Evolutionary conservation across 805 yeast species (phyloP), one percentile per base, ranked within the genome.

Genomic region (Candida ponderosae): DNA sequence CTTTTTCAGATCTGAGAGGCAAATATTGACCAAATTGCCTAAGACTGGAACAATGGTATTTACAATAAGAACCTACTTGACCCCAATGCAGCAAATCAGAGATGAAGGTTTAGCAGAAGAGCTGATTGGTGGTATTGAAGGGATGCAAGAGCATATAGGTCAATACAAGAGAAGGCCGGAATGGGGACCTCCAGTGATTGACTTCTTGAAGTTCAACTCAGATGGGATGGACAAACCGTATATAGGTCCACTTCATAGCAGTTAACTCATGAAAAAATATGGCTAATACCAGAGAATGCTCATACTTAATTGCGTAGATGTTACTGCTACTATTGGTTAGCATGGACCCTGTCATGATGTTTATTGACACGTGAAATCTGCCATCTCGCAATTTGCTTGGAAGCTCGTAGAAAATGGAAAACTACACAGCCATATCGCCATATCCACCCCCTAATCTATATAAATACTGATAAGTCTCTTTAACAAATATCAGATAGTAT

Each of bases 101-200:
- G 58, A 56, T 7, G 77, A 70, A 46, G 66, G 72, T 20, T 60
- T 65, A 1, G 62, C 68, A 6, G 71, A 68, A n/a, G 70, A 77
- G 16, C 57, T 84, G 17, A 62, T 67, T 33, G 79, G 75, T 8
- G 86, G 88, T 2, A 72, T 85, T 27, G 70, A 71, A 18, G 81
- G 78, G 1, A 66, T 83, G 51, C 80, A 81, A 8, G 74, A 64
- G 4, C 73, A 64, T 19, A 55, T 82, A 39, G 76, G 77, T 1
- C 60, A 62, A 20, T 84, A 84, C 60, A 84, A 84, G 55, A 66
- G 74, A 40, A 66, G 74, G 24, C 68, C 68, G 2, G 77, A 65
- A 44, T 83, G 93, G 88, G 86, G 88, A 1, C 74, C 73, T 1
- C 81, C 89, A 0, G 79, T 76, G 0, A 62, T 63, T 40, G 45